Base-by-base conservation (phyloP, 305 asterid species). In the Fraxinus albicans region DNA sequence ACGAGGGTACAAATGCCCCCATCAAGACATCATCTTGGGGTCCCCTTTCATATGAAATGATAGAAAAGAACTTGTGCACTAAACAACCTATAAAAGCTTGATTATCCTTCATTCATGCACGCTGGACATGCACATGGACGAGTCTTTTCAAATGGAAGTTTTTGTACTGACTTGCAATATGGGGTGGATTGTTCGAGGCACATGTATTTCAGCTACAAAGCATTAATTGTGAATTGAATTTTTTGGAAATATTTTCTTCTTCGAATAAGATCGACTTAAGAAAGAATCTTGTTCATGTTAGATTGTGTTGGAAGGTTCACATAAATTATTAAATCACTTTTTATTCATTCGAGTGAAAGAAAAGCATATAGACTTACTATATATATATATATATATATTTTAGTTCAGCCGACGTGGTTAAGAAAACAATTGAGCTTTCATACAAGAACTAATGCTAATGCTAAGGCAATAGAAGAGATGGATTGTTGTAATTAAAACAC, bases 11-110 rank as follows among this genome's bases (percentile, higher is more conserved):
- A 83, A 72, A 67, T 82, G 85, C 27, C 79, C 83, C 87, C 50
- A 81, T 84, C 79, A 78, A 77, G 69, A 77, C 89, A 81, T 77
- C 88, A 81, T 84, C 84, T 85, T 79, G n/a, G 29, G 84, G 79
- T 67, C 83, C 40, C 85, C 81, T 83, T 47, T 81, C 80, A 58
- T 72, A 72, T 69, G 88, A 81, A 87, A 82, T 83, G 85, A 77
- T 80, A 63, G 88, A 88, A 78, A 83, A 83, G 6, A 87, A 83
- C 87, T 83, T 80, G 27, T 53, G 85, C 77, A 73, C 36, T 65
- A 78, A 42, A 58, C 81, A 79, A 81, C 80, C 84, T 50, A 80
- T 17, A 77, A 76, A 86, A 75, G 27, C 85, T 77, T 21, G 13
- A 73, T 86, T 83, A 44, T 33, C 81, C 77, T 77, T 47, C 53